Base-by-base conservation (phyloP, 2,329 filamentous ascomycete genomes). In the Venturia oleaginea region DNA sequence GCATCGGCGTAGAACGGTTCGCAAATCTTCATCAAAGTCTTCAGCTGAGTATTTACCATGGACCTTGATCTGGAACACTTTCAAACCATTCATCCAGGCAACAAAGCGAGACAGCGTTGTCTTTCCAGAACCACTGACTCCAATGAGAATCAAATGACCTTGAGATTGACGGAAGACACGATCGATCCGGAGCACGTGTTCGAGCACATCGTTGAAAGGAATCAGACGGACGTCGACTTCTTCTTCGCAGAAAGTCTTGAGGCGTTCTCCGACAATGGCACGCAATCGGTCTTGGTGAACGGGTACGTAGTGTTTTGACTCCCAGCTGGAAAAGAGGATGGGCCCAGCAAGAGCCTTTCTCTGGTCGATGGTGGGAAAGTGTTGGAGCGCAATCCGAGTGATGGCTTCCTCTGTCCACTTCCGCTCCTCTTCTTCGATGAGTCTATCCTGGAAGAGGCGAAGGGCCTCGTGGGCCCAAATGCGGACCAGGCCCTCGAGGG, bases 51-150 rank as follows among this genome's bases (percentile, higher is more conserved):
- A 99, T 74, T 93, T 97, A 68, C 94, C 94, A 72, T 99, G 94
- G 0, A 99, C 94, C 81, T 99, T 99, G 83, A 99, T 99, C 78
- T 99, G 94, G 83, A 97, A 99, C 48, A 99, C 92, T 74, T 93
- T 96, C 66, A 99, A 83, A 66, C 95, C 95, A 72, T 99, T 99
- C 94, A 99, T 99, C 94, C 94, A 99, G 59, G 94, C 94, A 66
- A 99, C 94, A 68, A 99, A 99, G 65, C 95, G 89, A 38, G 95
- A 97, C 15, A 99, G 79, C 0, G 94, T 99, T 4, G 94, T 99
- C 81, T 99, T 99, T 77, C 94, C 94, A 80, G 91, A 96, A 69
- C 94, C 95, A 74, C 94, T 99, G 64, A 99, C 94, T 80, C 94
- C 94, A 70, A 99, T 99, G 65, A 99, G 83, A 69, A 99, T 99